phyloP scores from a whole-genome alignment of 306 rosid genomes.

The Acacia confusa region DNA sequence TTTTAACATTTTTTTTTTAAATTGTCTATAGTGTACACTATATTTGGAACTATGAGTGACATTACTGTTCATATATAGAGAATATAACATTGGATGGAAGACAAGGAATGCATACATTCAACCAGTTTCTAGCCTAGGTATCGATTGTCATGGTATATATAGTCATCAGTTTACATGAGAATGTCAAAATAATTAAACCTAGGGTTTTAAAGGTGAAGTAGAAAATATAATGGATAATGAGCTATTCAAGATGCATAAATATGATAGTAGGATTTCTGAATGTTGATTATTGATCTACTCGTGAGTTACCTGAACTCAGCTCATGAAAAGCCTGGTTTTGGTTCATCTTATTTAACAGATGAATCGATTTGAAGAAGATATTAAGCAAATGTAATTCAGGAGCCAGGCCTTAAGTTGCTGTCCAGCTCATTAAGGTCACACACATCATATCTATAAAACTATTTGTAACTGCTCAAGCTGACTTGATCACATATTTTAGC shows the following conservation, averaged over 20 bases:
- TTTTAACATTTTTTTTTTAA: no score
- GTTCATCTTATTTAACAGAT: neutral
- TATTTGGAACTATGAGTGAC: neutral
- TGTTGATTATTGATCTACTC: neutral
- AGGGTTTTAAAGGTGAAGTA: neutral
- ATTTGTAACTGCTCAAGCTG: neutral
- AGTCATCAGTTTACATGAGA: neutral
- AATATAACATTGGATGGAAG: neutral
- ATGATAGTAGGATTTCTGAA: neutral
- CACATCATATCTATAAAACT: neutral
- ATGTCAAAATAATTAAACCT: neutral
- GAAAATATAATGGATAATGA: neutral
- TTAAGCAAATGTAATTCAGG: neutral
- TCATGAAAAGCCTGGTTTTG: neutral
- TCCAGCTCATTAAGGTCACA: neutral
- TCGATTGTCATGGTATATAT: neutral
- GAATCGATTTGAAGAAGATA: neutral
- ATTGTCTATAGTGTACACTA: neutral
- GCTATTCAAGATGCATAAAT: neutral
- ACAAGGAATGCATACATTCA: neutral
- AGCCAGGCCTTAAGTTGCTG: neutral
- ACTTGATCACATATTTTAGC: neutral
- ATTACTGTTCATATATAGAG: neutral
- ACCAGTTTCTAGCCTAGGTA: neutral
- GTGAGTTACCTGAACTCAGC: neutral